Evolutionary conservation across 2,329 filamentous ascomycete genomes (phyloP).

Genomic region (Fusarium sp.): DNA sequence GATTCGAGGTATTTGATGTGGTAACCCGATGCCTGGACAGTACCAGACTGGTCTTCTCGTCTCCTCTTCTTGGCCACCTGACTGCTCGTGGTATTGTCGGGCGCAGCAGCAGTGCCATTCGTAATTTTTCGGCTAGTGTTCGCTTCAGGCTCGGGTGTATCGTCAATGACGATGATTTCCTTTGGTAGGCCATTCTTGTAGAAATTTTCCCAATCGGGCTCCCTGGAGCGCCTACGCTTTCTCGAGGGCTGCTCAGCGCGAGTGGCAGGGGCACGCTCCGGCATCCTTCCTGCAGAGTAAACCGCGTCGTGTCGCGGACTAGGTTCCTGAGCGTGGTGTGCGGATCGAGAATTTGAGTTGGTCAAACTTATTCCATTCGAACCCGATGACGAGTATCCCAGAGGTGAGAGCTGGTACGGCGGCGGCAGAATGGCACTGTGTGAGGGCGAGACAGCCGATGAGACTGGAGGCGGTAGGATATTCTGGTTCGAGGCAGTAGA

Average conservation of each 20-base stretch:
- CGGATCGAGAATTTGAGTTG: constrained; percentile 47
- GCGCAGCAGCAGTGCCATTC: constrained; percentile 50
- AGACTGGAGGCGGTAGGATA: constrained; percentile 49
- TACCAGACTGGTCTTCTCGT: constrained; percentile 67
- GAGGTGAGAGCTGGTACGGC: constrained; percentile 47
- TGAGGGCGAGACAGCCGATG: constrained; percentile 45
- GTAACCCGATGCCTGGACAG: constrained; percentile 71
- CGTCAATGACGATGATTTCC: constrained; percentile 87
- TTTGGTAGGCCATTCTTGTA: constrained; percentile 87
- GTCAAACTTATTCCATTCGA: constrained; percentile 51
- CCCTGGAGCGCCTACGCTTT: constrained; percentile 70
- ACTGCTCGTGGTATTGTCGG: constrained; percentile 46
- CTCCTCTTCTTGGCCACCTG: constrained; percentile 81
- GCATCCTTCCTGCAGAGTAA: constrained; percentile 43
- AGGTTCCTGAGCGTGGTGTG: constrained; percentile 50
- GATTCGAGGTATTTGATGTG: constrained; percentile 79
- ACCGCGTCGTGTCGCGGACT: constrained; percentile 47
- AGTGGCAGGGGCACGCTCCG: constrained; percentile 46
- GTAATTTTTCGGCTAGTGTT: constrained; percentile 57
- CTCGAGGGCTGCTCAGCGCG: constrained; percentile 52
- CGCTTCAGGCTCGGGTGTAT: constrained; percentile 71
- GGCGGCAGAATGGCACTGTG: constrained; percentile 44
- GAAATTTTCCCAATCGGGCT: constrained; percentile 83
- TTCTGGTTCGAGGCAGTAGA: constrained; percentile 44
- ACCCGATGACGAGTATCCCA: constrained; percentile 49